A percentile compares a stretch with the other conserved stretches of the same genome.
These are phyloP conservation scores for Apiotrichum gracile DNA, from an alignment of 1,284 basidiomycete genomes.

Conservation along the genomic window DNA sequence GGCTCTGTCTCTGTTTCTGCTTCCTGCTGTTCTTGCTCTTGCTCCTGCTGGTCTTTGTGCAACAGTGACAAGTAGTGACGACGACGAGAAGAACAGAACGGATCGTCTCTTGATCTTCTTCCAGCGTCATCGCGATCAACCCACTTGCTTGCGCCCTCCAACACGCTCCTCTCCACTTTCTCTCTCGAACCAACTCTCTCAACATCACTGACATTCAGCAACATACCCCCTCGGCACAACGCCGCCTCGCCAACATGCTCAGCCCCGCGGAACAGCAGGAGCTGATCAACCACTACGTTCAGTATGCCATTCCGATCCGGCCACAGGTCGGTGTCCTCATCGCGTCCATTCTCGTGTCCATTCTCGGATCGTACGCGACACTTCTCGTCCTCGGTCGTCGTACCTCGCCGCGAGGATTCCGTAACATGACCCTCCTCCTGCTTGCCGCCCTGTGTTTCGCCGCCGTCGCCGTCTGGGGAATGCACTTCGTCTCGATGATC, in stretches of 20 bases:
- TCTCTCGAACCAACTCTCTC: no score
- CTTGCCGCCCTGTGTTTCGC: conserved; percentile 75
- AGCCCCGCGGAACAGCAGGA: conserved; percentile 26
- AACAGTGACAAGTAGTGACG: no score
- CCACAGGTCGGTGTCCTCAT: conserved; percentile 49
- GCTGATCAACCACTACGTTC: conserved; percentile 43
- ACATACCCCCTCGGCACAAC: no score
- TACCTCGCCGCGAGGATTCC: conserved; percentile 45
- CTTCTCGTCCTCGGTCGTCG: conserved; percentile 49
- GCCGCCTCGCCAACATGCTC: background rate
- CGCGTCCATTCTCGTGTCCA: conserved; percentile 51
- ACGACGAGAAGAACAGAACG: no score
- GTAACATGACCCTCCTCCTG: conserved; percentile 47
- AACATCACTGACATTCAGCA: no score
- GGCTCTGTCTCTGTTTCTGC: no score
- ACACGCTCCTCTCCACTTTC: no score
- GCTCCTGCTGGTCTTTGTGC: no score
- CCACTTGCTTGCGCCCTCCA: no score
- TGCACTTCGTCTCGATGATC: conserved; percentile 52
- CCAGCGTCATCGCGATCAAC: no score
- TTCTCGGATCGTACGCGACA: conserved; percentile 51
- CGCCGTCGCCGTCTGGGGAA: conserved; percentile 63
- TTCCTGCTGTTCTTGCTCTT: no score
- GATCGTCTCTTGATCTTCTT: no score
- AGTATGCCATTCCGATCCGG: conserved; percentile 44